Base-by-base conservation (phyloP, 2,329 filamentous ascomycete species). In the Nigrospora oryzae region DNA sequence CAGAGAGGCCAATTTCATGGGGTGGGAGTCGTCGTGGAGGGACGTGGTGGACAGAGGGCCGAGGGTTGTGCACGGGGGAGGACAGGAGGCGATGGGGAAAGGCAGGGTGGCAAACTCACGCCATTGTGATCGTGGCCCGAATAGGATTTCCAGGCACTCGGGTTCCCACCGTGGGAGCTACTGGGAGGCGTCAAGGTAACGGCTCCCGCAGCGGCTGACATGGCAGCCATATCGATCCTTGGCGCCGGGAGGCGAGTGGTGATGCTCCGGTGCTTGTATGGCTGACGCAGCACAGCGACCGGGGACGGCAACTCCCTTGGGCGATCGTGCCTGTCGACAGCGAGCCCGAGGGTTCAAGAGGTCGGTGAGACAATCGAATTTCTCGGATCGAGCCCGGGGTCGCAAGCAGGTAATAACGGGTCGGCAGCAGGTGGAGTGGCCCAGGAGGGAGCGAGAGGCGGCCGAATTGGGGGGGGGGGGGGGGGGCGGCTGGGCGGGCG, bases 141-240 rank as follows among this genome's bases (percentile, higher is more conserved):
- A 36, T 56, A 53, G 46, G 44, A 43, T 28, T 57, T 58, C 74
- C 75, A 78, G 17, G 64, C 55, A 40, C 65, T 63, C 35, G 63
- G 65, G 38, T 73, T 65, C 39, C 66, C 23, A 28, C 23, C 74
- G 56, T 77, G 68, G 45, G 68, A 69, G 56, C 70, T 75, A 51
- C 65, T 66, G 14, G 73, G 67, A 46, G 72, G 69, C 49, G 68
- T 70, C 48, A 78, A 61, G 38, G 71, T 67, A 48, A 70, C 65
- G 42, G 70, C 65, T 50, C 69, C 68, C 49, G 70, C 68, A 53
- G 64, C 65, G 52, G 73, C 63, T 52, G 75, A 73, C 61, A 79
- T 69, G 57, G 72, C 67, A 55, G 75, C 69, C 75, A 78, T 79
- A 43, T 49, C 50, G 40, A 46, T 40, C 43, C 36, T 16, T 31